Base-by-base conservation (phyloP, 2,329 filamentous ascomycete genomes). In the Bimuria novae-zelandiae region DNA sequence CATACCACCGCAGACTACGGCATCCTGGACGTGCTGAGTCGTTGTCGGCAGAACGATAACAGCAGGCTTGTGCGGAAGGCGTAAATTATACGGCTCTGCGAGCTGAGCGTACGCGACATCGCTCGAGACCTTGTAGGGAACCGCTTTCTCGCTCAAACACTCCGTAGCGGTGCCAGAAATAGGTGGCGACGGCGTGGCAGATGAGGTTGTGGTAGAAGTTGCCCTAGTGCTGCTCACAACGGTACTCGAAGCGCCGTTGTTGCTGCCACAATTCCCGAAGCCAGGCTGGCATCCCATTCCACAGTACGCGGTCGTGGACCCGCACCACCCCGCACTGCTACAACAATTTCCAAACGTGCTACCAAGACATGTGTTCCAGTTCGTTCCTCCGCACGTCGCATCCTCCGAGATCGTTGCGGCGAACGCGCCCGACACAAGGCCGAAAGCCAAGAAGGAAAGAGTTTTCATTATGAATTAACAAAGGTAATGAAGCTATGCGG, bases 31-130 rank as follows among this genome's bases (percentile, higher is more conserved):
- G 49, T 87, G 82, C 19, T 80, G 69, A 7, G 78, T 74, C 0
- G 73, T 82, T 5, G 74, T 70, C 0, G 85, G 85, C 7, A 82
- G 75, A 3, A 85, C 78, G n/a, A 88, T 82, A 11, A 83, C 84
- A 10, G 77, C 71, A 0, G 85, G 85, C 7, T 71, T 78, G 57
- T 70, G 70, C 0, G 61, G 56, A 14, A 73, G 61, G 25, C 69
- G 71, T 6, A 71, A 32, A 49, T 76, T 76, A 65, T 69, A 76
- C 3, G 73, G 69, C 54, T 72, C 55, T 1, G 68, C 59, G 11
- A 73, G 66, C 22, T 65, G 51, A 3, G 57, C 41, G 30, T 64
- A 72, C 7, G 61, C 63, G 8, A 54, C 45, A 25, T 64, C 63
- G 7, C 16, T 87, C 81, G 14, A 83, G 0, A 85, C 84, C 7